phyloP scores from a whole-genome alignment of 1,284 basidiomycete genomes.

The Rhodofomes roseus region DNA sequence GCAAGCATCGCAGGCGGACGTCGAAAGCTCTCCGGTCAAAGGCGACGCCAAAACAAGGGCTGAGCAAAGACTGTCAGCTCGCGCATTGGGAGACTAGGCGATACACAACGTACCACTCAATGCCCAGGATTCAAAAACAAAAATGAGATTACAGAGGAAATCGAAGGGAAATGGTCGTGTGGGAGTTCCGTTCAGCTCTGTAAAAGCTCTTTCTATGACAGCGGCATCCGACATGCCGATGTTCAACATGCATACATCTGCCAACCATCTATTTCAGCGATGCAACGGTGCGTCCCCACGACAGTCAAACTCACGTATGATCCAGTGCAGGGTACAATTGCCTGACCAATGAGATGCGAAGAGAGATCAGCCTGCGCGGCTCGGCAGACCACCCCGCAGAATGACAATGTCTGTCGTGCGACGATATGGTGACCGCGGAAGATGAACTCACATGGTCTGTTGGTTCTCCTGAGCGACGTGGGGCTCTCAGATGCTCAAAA shows the following conservation, averaged over 20 bases:
- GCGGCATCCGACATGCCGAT: not conserved
- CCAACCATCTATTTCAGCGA: not conserved
- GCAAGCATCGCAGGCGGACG: not conserved
- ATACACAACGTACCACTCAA: not conserved
- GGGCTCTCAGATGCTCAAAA: too few species aligned
- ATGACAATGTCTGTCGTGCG: too few species aligned
- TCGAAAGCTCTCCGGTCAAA: not conserved
- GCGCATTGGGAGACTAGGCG: too few species aligned
- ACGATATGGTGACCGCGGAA: too few species aligned
- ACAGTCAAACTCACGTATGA: not conserved
- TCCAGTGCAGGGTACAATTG: not conserved
- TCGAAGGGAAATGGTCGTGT: not conserved
- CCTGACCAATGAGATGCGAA: not conserved
- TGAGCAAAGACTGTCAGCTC: not conserved
- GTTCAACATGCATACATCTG: not conserved
- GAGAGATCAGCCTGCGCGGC: too few species aligned
- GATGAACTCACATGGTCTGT: too few species aligned
- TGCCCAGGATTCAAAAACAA: not conserved
- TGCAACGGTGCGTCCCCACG: not conserved
- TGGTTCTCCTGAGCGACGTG: too few species aligned
- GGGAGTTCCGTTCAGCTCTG: not conserved
- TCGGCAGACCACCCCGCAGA: too few species aligned
- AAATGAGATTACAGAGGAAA: not conserved
- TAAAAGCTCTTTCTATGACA: not conserved
- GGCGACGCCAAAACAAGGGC: not conserved